These are phyloP conservation scores for Magnolia changhungtana DNA, from an alignment of 164 flowering plant genomes.

Conservation along the genomic window DNA sequence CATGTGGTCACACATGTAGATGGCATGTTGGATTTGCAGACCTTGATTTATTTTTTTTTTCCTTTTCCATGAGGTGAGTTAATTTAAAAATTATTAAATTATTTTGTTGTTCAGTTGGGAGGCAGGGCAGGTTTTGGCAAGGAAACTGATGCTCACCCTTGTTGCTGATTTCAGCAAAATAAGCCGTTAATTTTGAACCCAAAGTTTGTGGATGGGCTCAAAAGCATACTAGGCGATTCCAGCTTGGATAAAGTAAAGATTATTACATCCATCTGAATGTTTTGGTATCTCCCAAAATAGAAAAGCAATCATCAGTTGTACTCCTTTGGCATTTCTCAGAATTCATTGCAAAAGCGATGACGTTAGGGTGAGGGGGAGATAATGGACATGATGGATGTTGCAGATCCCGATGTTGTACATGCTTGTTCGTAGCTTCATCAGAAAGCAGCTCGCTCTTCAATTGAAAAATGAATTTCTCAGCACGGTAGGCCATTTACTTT, in stretches of 20 bases:
- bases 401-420: slow-evolving; percentile 98
- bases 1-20: no score
- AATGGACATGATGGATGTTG: slow-evolving; percentile 97
- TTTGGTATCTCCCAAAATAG: slow-evolving; percentile 26
- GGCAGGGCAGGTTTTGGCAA: slow-evolving; percentile 82
- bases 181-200: slow-evolving; percentile 63
- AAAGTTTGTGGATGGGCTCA: slow-evolving; percentile 71
- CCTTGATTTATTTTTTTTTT: no score
- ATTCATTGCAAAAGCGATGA: slow-evolving; percentile 86
- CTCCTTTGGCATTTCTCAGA: slow-evolving; percentile 32
- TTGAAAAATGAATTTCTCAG: slow-evolving; percentile 56
- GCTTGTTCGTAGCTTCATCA: slow-evolving; percentile 76
- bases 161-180: slow-evolving; percentile 82
- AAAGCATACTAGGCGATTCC: slow-evolving; percentile 60
- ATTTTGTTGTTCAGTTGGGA: slow-evolving; percentile 73
- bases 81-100: no score
- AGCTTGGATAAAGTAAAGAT: slow-evolving; percentile 75
- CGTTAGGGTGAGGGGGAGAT: slow-evolving; percentile 85
- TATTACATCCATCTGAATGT: background rate
- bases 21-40: no score
- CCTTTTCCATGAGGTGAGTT: background rate
- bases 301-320: background rate
- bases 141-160: slow-evolving; percentile 83
- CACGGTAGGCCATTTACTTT: slow-evolving; percentile 33
- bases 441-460: slow-evolving; percentile 72